Conservation (phyloP, 2,329 filamentous ascomycete genomes). For the Arthroderma sp. region DNA sequence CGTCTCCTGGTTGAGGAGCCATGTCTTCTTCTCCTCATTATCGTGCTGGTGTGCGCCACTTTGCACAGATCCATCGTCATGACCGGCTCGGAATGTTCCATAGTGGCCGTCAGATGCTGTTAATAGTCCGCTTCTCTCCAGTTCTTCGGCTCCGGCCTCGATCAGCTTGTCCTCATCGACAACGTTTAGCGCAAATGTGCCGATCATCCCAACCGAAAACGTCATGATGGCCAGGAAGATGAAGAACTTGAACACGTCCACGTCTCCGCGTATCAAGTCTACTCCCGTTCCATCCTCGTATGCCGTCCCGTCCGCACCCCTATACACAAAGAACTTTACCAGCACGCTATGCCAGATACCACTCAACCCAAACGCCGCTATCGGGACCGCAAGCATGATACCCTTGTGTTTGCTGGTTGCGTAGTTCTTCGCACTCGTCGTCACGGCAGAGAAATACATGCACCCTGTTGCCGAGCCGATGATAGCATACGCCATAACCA, state of each 20-base stretch:
- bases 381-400: constrained; percentile 76
- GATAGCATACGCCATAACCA: constrained; percentile 73
- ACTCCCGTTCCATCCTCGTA: constrained; percentile 58
- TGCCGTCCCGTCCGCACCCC: constrained; percentile 40
- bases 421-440: constrained; percentile 97
- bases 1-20: constrained; percentile 85
- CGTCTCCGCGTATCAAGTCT: constrained; percentile 39
- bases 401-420: constrained; percentile 78
- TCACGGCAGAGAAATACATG: constrained; percentile 86
- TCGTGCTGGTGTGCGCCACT: constrained; percentile 37
- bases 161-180: constrained; percentile 61
- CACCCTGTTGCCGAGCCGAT: constrained; percentile 74
- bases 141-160: constrained; percentile 75
- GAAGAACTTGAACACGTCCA: constrained; percentile 76
- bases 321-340: constrained; percentile 45
- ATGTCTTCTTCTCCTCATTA: constrained; percentile 68
- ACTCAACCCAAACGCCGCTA: constrained; percentile 83
- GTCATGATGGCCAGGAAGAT: constrained; percentile 68
- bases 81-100: constrained; percentile 32
- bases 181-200: constrained; percentile 61
- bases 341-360: constrained; percentile 94
- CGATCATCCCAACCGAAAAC: constrained; percentile 56
- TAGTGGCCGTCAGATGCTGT: constrained; percentile 43
- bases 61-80: constrained; percentile 9
- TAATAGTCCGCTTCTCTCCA: constrained; percentile 78